Evolutionary conservation across 1,139 yeast genomes (phyloP).

Genomic region (Hyphopichia burtonii): DNA sequence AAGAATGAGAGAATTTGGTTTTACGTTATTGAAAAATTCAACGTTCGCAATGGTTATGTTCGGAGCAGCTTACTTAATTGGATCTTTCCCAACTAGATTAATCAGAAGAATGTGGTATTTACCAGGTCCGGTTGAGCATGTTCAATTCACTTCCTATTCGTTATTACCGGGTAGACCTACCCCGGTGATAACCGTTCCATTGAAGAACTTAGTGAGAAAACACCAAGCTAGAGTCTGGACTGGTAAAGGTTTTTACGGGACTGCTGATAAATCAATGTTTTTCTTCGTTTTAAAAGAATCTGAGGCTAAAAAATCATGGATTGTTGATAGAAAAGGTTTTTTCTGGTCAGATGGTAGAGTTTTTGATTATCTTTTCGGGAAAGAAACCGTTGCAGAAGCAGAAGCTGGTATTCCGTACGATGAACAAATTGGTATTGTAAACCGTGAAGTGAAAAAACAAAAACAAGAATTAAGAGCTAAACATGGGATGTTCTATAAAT

Average conservation of each 20-base stretch:
- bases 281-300: constrained; percentile 68
- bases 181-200: constrained; percentile 69
- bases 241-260: constrained; percentile 84
- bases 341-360: constrained; percentile 93
- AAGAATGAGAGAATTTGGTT: constrained; percentile 39
- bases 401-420: constrained; percentile 76
- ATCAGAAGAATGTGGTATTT: constrained; percentile 76
- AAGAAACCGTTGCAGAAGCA: constrained; percentile 71
- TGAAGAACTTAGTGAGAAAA: constrained; percentile 54
- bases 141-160: constrained; percentile 73
- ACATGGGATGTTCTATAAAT: constrained; percentile 42
- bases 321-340: constrained; percentile 79
- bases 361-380: constrained; percentile 75
- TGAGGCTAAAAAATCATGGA: constrained; percentile 55
- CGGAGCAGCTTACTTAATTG: constrained; percentile 45
- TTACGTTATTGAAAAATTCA: constrained; percentile 28
- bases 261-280: constrained; percentile 71
- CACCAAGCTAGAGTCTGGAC: constrained; percentile 74
- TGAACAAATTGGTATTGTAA: constrained; percentile 44
- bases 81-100: constrained; percentile 61
- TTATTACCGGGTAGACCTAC: constrained; percentile 73
- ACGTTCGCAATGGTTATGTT: constrained; percentile 38
- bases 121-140: constrained; percentile 55
- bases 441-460: constrained; percentile 39
- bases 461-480: constrained; percentile 36